Conservation (phyloP, 2,329 filamentous ascomycete genomes). For the Seiridium cupressi region DNA sequence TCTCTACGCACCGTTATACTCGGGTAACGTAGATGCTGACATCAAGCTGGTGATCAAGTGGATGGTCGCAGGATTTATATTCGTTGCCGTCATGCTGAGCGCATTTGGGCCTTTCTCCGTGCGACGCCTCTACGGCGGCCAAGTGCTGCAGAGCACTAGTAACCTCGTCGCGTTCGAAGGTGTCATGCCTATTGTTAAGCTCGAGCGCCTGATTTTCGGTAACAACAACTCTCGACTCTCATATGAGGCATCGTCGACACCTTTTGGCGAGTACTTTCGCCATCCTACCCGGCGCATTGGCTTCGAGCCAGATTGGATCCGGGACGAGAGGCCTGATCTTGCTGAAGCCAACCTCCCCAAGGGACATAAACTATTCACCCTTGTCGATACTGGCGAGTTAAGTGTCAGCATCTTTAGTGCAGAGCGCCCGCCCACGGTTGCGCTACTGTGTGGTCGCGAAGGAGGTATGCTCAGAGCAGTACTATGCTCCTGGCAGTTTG, state of each 20-base stretch:
- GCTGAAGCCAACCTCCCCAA: conserved; percentile 11
- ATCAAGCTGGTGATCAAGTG: conserved; percentile 2
- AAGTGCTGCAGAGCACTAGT: conserved; percentile 19
- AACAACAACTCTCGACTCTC: conserved; percentile 17
- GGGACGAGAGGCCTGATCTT: background rate
- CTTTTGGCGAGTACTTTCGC: conserved; percentile 14
- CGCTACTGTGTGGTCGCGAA: conserved; percentile 26
- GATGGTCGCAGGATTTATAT: conserved; percentile 10
- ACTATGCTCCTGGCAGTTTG: conserved; percentile 21
- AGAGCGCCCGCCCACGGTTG: conserved; percentile 24
- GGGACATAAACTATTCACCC: conserved; percentile 25
- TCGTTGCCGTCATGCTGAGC: conserved; percentile 13
- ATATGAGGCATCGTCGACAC: conserved; percentile 20
- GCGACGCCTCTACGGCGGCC: conserved; percentile 16
- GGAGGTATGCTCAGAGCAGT: conserved; percentile 28
- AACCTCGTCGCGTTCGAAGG: conserved; percentile 26
- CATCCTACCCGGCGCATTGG: conserved; percentile 18
- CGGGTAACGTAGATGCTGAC: background rate
- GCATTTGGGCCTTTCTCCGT: conserved; percentile 16
- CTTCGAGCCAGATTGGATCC: conserved; percentile 18
- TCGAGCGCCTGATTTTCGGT: conserved; percentile 25
- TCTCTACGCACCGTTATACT: conserved; percentile 12
- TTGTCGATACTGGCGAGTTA: conserved; percentile 29
- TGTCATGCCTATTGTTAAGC: conserved; percentile 16
- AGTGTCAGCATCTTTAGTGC: conserved; percentile 27